Evolutionary conservation across 2,329 filamentous ascomycete genomes (phyloP).

Genomic region (Clonostachys sp.): DNA sequence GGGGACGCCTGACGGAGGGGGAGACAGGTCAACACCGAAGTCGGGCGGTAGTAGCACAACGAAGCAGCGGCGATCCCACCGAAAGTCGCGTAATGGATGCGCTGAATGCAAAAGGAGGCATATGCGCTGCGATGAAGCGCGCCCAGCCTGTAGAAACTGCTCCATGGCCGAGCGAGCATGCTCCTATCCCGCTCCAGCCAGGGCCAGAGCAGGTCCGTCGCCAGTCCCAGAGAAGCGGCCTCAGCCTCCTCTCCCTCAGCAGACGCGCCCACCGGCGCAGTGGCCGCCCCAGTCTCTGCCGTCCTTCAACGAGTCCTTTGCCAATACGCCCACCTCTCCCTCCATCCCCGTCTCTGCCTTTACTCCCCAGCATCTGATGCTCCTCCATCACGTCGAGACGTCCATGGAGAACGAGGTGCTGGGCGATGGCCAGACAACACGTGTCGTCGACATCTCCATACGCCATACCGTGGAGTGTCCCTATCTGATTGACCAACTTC

Average conservation of each 20-base stretch:
- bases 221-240: constrained; percentile 1
- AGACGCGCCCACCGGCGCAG: constrained; percentile 3
- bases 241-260: constrained; percentile 2
- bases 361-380: constrained; percentile 29
- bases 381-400: constrained; percentile 28
- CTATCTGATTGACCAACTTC: constrained; percentile 40
- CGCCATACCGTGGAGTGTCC: constrained; percentile 25
- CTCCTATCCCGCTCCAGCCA: constrained; percentile 17
- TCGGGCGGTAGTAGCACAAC: constrained; percentile 2
- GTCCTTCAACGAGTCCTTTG: constrained; percentile 5
- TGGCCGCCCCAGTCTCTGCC: constrained; percentile 1
- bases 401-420: constrained; percentile 12
- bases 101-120: constrained; percentile 32
- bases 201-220: not conserved
- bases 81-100: constrained; percentile 34
- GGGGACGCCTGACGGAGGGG: too few species aligned
- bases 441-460: constrained; percentile 22
- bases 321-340: not conserved
- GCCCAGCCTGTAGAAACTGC: constrained; percentile 33
- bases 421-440: constrained; percentile 9
- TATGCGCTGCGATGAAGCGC: constrained; percentile 36
- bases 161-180: constrained; percentile 26
- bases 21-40: constrained; percentile 2
- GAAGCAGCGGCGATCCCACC: constrained; percentile 28
- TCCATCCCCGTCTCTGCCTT: constrained; percentile 12